Evolutionary conservation across 805 yeast genomes (phyloP).

Genomic region (Komagataella phaffii): DNA sequence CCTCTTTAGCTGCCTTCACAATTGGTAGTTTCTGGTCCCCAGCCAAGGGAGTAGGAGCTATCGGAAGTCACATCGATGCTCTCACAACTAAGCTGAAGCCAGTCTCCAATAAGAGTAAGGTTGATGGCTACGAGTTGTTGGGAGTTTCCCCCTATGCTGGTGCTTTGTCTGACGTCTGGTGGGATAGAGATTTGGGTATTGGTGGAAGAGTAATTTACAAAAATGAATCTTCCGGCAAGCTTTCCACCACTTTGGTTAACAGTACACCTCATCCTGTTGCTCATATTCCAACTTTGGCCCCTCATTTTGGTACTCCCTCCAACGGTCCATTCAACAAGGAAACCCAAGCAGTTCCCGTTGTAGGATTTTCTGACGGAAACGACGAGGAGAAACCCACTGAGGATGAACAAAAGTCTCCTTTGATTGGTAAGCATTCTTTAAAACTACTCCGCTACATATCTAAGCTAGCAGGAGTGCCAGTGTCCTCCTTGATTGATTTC

Average conservation of each 20-base stretch:
- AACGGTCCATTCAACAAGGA: slow-evolving; percentile 64
- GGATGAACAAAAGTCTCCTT: slow-evolving; percentile 49
- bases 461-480: slow-evolving; percentile 39
- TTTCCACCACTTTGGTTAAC: slow-evolving; percentile 32
- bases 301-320: slow-evolving; percentile 69
- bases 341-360: slow-evolving; percentile 65
- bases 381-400: slow-evolving; percentile 36
- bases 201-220: slow-evolving; percentile 55
- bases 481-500: slow-evolving; percentile 49
- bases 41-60: slow-evolving; percentile 50
- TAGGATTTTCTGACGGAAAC: slow-evolving; percentile 37
- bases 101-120: slow-evolving; percentile 38
- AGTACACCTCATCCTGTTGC: slow-evolving; percentile 64
- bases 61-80: slow-evolving; percentile 71
- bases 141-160: slow-evolving; percentile 85
- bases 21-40: slow-evolving; percentile 58
- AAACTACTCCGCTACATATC: slow-evolving; percentile 59
- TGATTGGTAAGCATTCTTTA: slow-evolving; percentile 56
- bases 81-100: slow-evolving; percentile 64
- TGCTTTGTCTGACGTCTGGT: slow-evolving; percentile 50
- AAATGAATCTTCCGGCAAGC: slow-evolving; percentile 12
- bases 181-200: slow-evolving; percentile 77
- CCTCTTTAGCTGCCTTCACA: slow-evolving; percentile 55
- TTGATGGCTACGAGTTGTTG: slow-evolving; percentile 64
- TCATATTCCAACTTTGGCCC: slow-evolving; percentile 73